Conservation (phyloP, 73 alveolate genomes). For the Symbiodinium natans region DNA sequence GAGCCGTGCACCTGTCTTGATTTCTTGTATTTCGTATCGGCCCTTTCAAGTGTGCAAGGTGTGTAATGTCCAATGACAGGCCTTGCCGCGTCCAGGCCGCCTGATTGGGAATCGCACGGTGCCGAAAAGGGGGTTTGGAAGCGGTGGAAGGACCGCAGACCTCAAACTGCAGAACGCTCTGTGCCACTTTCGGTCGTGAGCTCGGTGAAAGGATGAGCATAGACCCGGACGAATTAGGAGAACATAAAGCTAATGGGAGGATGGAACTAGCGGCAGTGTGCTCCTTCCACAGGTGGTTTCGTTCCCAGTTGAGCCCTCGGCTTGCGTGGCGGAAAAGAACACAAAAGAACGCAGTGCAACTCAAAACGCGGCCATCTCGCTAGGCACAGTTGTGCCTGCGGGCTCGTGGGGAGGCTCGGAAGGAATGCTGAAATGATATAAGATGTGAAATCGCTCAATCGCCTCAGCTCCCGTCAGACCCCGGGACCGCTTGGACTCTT, state of each 20-base stretch:
- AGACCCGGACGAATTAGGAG: no score
- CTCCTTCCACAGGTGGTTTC: slow-evolving; percentile 16
- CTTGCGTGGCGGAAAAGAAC: no score
- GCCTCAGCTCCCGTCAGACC: neutral
- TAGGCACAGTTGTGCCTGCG: slow-evolving; percentile 48
- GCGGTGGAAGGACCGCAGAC: slow-evolving; percentile 18
- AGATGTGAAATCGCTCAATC: no score
- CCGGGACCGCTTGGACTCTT: slow-evolving; percentile 68
- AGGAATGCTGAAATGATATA: no score
- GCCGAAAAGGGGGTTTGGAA: no score
- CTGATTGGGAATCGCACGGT: no score
- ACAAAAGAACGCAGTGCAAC: no score
- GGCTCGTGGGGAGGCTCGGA: slow-evolving; percentile 55
- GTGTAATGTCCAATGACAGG: neutral
- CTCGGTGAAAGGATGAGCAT: no score
- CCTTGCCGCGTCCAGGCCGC: neutral
- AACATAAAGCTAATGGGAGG: no score
- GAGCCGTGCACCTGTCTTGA: neutral
- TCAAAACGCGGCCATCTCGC: no score
- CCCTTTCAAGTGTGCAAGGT: neutral
- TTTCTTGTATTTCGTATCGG: neutral
- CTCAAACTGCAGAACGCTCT: slow-evolving; percentile 45
- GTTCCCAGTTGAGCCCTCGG: slow-evolving; percentile 24
- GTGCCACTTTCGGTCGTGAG: slow-evolving; percentile 25
- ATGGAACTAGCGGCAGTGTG: neutral